A percentile compares a stretch with the other conserved stretches of the same genome.
phyloP scores from a whole-genome alignment of 768 basidiomycete species.

The Hygrophoropsis aurantiaca region DNA sequence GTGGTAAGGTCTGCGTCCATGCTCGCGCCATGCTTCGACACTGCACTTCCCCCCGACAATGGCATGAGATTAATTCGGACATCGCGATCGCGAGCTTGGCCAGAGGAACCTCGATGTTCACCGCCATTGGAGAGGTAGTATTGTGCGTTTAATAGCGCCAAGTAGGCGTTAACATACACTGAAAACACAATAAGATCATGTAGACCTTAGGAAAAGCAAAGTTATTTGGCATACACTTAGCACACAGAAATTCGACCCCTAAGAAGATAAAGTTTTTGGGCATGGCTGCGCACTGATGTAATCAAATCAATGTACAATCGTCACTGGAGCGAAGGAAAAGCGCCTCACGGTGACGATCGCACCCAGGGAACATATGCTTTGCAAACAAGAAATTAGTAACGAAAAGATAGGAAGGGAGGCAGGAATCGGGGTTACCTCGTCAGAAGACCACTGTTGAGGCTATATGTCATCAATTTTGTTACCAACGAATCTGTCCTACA shows the following conservation, averaged over 20 bases:
- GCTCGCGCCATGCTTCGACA: too few species aligned
- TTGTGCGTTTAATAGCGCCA: neutral
- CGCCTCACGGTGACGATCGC: neutral
- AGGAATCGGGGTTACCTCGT: neutral
- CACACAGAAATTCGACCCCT: neutral
- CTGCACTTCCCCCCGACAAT: too few species aligned
- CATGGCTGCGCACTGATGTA: neutral
- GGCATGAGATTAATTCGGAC: too few species aligned
- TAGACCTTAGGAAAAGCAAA: too few species aligned
- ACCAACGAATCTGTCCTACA: constrained; percentile 1
- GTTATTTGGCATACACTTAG: neutral
- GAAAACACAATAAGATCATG: neutral
- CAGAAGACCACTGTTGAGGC: neutral
- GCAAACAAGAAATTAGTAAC: neutral
- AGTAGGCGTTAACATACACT: constrained; percentile 4
- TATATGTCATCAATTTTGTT: neutral
- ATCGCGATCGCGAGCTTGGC: too few species aligned
- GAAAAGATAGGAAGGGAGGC: too few species aligned
- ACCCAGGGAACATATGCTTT: neutral
- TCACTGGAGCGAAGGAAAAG: neutral
- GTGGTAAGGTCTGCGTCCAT: too few species aligned
- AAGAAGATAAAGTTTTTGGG: neutral
- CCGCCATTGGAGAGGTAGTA: neutral
- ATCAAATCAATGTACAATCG: neutral
- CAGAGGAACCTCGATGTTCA: too few species aligned